Base-by-base conservation (phyloP, 1,284 basidiomycete species). In the Pascua guehoae region DNA sequence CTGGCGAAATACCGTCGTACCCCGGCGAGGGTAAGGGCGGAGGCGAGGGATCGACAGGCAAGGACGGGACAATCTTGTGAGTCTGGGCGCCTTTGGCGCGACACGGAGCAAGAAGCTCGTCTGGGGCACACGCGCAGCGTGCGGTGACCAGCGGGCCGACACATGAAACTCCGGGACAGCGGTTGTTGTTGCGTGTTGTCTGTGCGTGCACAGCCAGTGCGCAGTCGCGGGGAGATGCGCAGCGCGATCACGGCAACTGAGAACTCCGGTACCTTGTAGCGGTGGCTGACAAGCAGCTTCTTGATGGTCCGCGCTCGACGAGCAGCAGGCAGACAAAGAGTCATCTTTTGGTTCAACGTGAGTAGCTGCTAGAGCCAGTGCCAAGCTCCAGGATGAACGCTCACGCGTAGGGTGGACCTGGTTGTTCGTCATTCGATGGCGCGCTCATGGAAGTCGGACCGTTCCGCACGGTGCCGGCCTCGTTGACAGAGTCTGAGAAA, bases 381-480 rank as follows among this genome's bases (percentile, higher is more conserved):
- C 9, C 5, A 1, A 5, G 2, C 4, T n/a, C 5, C 36, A 16
- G 12, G 32, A 8, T 38, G 15, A 2, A n/a, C 12, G 41, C 50
- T 46, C 49, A 60, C 48, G 12, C 24, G 2, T 65, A 91, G 89
- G 94, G 91, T 44, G 95, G 90, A 16, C 94, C 91, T 16, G 95
- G 96, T 41, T 98, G 95, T 74, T 96, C 92, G 0, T 93, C 89
- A 3, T 97, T 98, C 71, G 95, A 98, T 69, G 95, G 95, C 7
- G 82, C 93, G 39, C 88, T 99, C 86, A 96, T 99, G 93, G 95
- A 99, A 71, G 82, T 95, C 17, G 95, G 95, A 0, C 94, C 95
- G 5, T 95, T 93, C 84, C 81, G 87, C 55, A 81, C 87, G 65
- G 88, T 75, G 18, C 73, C 71, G 9, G 66, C 65, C 3, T 51